Percentiles rank a stretch among this genome's conserved stretches.
These are phyloP conservation scores for Macaranga tanarius DNA, from an alignment of 441 rosid genomes.

Conservation along the genomic window DNA sequence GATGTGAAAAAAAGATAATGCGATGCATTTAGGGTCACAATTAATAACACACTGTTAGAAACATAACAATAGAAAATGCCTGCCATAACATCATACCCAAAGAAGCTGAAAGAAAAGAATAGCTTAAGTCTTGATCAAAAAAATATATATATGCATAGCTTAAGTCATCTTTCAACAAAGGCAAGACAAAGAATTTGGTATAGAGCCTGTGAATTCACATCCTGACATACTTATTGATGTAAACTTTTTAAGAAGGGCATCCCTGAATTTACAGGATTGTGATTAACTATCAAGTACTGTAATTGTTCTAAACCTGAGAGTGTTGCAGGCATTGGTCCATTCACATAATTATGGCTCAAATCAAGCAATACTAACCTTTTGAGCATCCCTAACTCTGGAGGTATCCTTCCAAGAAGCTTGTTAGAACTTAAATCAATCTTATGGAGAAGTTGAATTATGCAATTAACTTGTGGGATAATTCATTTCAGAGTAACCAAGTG, in stretches of 20 bases:
- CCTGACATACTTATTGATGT: conserved; percentile 39
- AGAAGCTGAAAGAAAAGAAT: no score
- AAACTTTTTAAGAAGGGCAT: conserved; percentile 35
- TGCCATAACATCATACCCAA: no score
- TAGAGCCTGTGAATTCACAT: conserved; percentile 38
- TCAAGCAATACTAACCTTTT: conserved; percentile 47
- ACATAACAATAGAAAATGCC: no score
- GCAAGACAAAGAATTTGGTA: conserved; percentile 36
- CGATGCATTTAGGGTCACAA: no score
- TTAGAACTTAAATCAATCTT: conserved; percentile 42
- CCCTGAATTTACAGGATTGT: conserved; percentile 39
- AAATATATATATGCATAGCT: no score
- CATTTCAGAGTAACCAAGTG: neutral
- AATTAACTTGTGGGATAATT: neutral
- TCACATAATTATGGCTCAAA: conserved; percentile 38
- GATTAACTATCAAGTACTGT: conserved; percentile 36
- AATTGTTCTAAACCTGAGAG: conserved; percentile 39
- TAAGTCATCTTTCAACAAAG: no score
- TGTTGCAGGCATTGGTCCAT: conserved; percentile 44
- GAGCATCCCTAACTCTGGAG: conserved; percentile 33
- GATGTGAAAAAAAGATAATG: no score
- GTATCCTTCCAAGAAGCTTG: conserved; percentile 34
- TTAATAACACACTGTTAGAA: no score
- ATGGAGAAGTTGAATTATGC: conserved; percentile 41
- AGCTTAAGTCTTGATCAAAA: no score